A percentile compares a stretch with the other conserved stretches of the same genome.
Evolutionary conservation across 352 stramenopile species (phyloP).

Genomic region (Phytopythium delawarense): DNA sequence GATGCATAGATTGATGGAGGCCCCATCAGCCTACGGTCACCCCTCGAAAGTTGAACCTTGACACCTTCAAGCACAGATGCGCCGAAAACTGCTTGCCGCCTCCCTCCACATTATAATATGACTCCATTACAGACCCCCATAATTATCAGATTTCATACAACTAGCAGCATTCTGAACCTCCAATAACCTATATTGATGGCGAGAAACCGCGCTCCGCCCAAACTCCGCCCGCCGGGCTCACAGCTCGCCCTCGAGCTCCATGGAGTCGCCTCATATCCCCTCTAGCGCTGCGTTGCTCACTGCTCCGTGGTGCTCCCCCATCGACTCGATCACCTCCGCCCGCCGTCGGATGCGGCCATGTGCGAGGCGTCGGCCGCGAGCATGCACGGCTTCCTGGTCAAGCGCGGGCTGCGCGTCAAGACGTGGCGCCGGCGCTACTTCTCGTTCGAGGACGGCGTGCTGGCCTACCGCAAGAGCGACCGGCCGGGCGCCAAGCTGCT

Average conservation of each 20-base stretch:
- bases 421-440: conserved; percentile 71
- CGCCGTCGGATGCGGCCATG: background rate
- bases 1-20: background rate
- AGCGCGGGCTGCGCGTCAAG: conserved; percentile 57
- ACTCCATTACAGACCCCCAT: background rate
- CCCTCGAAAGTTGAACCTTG: background rate
- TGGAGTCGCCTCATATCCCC: background rate
- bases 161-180: background rate
- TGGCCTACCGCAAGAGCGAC: conserved; percentile 59
- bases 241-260: background rate
- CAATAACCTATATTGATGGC: background rate
- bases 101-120: background rate
- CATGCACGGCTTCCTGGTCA: conserved; percentile 50
- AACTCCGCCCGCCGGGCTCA: background rate
- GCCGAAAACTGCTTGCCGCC: background rate
- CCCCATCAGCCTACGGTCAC: background rate
- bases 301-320: background rate
- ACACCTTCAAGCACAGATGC: background rate
- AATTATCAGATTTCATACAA: background rate
- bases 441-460: conserved; percentile 52
- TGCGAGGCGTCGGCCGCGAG: background rate
- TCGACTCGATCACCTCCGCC: no score
- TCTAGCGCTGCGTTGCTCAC: background rate
- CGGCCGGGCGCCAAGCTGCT: conserved; percentile 34
- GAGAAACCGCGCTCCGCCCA: background rate